Conservation (phyloP, 2,329 filamentous ascomycete genomes). For the Fusarium sp. region DNA sequence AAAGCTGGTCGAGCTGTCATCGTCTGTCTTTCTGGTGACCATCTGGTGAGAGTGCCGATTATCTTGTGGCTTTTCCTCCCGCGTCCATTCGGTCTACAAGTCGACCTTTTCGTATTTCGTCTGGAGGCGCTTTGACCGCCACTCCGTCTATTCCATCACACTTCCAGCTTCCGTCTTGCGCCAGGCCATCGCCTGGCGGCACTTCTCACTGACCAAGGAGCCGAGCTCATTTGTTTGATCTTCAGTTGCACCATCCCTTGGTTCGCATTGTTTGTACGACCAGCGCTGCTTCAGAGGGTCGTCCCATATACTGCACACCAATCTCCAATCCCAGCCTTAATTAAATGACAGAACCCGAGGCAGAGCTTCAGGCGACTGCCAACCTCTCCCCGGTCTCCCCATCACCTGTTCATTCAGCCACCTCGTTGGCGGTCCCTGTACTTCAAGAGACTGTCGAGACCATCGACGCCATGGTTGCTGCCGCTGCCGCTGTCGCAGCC, state of each 20-base stretch:
- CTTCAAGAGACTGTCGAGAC: slow-evolving; percentile 63
- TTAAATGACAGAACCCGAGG: slow-evolving; percentile 57
- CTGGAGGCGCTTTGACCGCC: slow-evolving; percentile 22
- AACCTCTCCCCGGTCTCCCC: slow-evolving; percentile 63
- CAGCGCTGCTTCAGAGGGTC: slow-evolving; percentile 20
- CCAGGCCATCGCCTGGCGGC: slow-evolving; percentile 32
- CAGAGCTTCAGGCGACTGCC: slow-evolving; percentile 60
- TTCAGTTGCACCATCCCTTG: slow-evolving; percentile 27
- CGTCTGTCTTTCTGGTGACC: slow-evolving; percentile 3
- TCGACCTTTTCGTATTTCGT: slow-evolving; percentile 7
- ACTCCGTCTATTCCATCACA: slow-evolving; percentile 20
- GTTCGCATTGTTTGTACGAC: slow-evolving; percentile 34
- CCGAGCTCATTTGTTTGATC: slow-evolving; percentile 28
- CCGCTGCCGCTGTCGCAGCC: slow-evolving; percentile 35
- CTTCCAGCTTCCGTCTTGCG: slow-evolving; percentile 24
- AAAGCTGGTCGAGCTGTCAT: slow-evolving; percentile 1
- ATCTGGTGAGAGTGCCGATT: slow-evolving; percentile 19
- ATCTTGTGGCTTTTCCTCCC: slow-evolving; percentile 9
- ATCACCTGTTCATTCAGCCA: slow-evolving; percentile 56
- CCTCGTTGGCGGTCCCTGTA: slow-evolving; percentile 57
- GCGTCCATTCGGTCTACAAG: slow-evolving; percentile 10
- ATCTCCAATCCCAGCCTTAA: slow-evolving; percentile 25
- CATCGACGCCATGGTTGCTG: slow-evolving; percentile 57
- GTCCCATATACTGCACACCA: slow-evolving; percentile 28
- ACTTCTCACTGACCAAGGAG: slow-evolving; percentile 32